These are phyloP conservation scores for Astrothelium subdiscretum DNA, from an alignment of 495 filamentous ascomycete species.

Conservation along the genomic window DNA sequence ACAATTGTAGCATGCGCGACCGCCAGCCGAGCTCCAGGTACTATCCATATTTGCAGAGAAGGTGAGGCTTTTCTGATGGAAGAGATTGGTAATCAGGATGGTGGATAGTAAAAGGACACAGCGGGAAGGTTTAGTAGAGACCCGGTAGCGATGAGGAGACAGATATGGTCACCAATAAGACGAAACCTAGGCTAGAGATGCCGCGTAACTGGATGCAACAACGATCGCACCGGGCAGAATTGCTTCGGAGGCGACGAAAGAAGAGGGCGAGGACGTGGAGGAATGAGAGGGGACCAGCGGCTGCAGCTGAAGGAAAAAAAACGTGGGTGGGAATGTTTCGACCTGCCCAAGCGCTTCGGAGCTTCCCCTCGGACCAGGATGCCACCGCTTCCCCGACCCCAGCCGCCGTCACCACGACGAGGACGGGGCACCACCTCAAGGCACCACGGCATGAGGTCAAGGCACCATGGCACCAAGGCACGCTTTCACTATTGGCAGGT, in stretches of 20 bases:
- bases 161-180: neutral
- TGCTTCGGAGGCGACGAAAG: neutral
- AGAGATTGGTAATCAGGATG: neutral
- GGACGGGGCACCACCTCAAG: neutral
- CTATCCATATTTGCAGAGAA: constrained; percentile 34
- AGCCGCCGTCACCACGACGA: too few relatives aligned
- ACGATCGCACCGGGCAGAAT: neutral
- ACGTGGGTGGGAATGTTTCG: too few relatives aligned
- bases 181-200: neutral
- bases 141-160: neutral
- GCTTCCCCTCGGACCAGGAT: neutral
- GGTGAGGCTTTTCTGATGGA: neutral
- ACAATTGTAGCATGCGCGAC: constrained; percentile 74
- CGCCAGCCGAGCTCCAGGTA: constrained; percentile 19
- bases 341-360: too few relatives aligned
- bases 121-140: neutral
- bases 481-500: too few relatives aligned
- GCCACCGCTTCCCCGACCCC: neutral
- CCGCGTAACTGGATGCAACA: neutral
- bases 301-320: constrained; percentile 6
- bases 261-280: constrained; percentile 1
- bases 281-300: neutral
- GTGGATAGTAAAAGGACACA: neutral
- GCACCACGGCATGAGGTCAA: too few relatives aligned
- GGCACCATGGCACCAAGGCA: too few relatives aligned